Evolutionary conservation across 768 basidiomycete species (phyloP).

Genomic region (Omphalotus guepiniiformis): DNA sequence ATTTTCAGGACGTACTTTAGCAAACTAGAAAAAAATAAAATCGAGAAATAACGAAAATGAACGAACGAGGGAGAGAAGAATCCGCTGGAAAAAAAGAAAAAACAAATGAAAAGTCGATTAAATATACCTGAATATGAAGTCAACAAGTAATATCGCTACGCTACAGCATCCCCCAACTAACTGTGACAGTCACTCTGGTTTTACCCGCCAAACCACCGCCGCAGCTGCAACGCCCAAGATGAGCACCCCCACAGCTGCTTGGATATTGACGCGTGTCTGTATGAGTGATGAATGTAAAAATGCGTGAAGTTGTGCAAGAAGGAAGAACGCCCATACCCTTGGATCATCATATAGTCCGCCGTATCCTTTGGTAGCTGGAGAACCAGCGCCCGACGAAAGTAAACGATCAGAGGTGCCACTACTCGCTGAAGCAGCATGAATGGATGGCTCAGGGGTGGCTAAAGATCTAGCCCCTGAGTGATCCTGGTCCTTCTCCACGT

Average conservation of each 20-base stretch:
- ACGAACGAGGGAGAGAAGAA: too few species aligned
- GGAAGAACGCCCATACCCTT: not conserved
- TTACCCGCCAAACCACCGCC: conserved; percentile 71
- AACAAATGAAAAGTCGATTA: too few species aligned
- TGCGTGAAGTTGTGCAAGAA: not conserved
- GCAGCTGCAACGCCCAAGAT: conserved; percentile 65
- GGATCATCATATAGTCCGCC: conserved; percentile 3
- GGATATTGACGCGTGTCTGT: conserved; percentile 32
- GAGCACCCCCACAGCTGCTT: conserved; percentile 60
- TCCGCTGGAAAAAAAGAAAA: too few species aligned
- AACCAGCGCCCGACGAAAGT: not conserved
- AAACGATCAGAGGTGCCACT: not conserved
- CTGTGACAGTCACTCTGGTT: too few species aligned
- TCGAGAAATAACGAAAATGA: too few species aligned
- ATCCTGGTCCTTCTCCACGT: too few species aligned
- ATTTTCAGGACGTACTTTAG: too few species aligned
- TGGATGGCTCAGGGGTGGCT: conserved; percentile 23
- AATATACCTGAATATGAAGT: too few species aligned
- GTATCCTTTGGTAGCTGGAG: not conserved
- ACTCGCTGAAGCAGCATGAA: not conserved
- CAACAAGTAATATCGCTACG: too few species aligned
- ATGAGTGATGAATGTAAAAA: not conserved
- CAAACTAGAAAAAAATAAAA: too few species aligned
- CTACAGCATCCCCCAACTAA: too few species aligned
- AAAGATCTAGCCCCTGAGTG: conserved; percentile 6